These are phyloP conservation scores for Leccinum fibrillosum DNA, from an alignment of 768 basidiomycete genomes.

Conservation along the genomic window DNA sequence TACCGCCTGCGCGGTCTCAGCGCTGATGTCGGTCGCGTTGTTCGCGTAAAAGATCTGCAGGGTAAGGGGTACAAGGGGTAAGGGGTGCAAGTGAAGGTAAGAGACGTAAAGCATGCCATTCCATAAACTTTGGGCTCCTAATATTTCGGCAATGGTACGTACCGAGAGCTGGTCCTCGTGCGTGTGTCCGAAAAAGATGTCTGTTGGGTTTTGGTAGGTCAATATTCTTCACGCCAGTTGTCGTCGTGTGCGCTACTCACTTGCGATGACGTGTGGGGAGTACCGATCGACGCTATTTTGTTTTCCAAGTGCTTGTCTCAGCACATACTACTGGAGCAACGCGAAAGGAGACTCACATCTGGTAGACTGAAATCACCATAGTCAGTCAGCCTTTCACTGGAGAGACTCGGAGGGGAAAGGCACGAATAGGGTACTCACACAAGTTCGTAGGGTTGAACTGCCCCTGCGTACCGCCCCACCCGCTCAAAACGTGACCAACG, in stretches of 20 bases:
- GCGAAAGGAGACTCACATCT: constrained; percentile 33
- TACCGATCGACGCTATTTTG: constrained; percentile 27
- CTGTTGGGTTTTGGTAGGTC: constrained; percentile 27
- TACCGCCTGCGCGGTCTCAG: constrained; percentile 49
- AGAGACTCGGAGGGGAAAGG: neutral
- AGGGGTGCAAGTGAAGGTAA: neutral
- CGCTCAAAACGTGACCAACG: constrained; percentile 46
- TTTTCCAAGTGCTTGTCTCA: neutral
- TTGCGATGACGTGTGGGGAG: constrained; percentile 10
- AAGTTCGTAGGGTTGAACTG: constrained; percentile 43
- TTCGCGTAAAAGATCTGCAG: constrained; percentile 65
- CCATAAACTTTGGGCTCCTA: neutral
- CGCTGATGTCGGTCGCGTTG: constrained; percentile 58
- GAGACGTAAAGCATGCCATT: neutral
- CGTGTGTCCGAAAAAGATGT: constrained; percentile 70
- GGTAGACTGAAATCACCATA: constrained; percentile 35
- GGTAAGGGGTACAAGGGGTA: neutral
- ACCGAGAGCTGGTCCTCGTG: constrained; percentile 70
- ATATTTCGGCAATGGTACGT: neutral
- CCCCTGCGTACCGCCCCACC: constrained; percentile 43
- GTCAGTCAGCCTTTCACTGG: neutral
- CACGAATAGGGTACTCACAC: constrained; percentile 29
- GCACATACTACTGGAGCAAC: neutral
- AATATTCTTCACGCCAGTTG: neutral
- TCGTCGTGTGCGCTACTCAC: constrained; percentile 22